phyloP scores from a whole-genome alignment of 1,284 basidiomycete genomes.

The Heterobasidion irregulare region DNA sequence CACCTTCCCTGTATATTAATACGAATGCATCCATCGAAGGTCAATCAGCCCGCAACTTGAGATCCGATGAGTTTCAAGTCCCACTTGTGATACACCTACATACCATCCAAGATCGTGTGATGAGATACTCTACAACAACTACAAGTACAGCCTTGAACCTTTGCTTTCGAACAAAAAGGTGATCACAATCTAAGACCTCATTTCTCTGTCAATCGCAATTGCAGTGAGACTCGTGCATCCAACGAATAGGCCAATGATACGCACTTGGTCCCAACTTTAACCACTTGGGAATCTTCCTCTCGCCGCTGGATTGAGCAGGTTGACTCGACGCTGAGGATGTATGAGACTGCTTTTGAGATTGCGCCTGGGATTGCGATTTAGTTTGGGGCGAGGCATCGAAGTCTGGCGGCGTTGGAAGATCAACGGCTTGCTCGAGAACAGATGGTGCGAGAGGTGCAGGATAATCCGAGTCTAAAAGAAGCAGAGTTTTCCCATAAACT shows the following conservation, averaged over 20 bases:
- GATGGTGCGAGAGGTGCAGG: slow-evolving; percentile 60
- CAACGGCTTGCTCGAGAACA: slow-evolving; percentile 47
- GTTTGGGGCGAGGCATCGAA: slow-evolving; percentile 18
- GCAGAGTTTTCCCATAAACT: neutral
- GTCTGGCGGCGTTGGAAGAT: slow-evolving; percentile 48
- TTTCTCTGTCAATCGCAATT: too few relatives aligned
- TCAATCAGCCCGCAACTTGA: too few relatives aligned
- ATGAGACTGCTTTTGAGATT: slow-evolving; percentile 9
- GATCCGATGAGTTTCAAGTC: too few relatives aligned
- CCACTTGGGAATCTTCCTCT: slow-evolving; percentile 70
- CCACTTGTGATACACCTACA: too few relatives aligned
- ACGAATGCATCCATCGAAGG: neutral
- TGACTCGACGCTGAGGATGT: slow-evolving; percentile 13
- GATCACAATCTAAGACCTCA: too few relatives aligned
- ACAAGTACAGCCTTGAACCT: too few relatives aligned
- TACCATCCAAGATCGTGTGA: too few relatives aligned
- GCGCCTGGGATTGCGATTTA: slow-evolving; percentile 1
- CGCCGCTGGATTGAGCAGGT: slow-evolving; percentile 14
- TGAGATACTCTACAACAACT: too few relatives aligned
- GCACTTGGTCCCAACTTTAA: slow-evolving; percentile 47
- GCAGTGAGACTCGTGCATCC: neutral
- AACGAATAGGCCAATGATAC: slow-evolving; percentile 12
- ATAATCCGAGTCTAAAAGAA: slow-evolving; percentile 30
- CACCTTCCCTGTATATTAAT: slow-evolving; percentile 65
- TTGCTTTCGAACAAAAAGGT: too few relatives aligned